Conservation (phyloP, 106 monocot species). For the Xerophyta viscosa region DNA sequence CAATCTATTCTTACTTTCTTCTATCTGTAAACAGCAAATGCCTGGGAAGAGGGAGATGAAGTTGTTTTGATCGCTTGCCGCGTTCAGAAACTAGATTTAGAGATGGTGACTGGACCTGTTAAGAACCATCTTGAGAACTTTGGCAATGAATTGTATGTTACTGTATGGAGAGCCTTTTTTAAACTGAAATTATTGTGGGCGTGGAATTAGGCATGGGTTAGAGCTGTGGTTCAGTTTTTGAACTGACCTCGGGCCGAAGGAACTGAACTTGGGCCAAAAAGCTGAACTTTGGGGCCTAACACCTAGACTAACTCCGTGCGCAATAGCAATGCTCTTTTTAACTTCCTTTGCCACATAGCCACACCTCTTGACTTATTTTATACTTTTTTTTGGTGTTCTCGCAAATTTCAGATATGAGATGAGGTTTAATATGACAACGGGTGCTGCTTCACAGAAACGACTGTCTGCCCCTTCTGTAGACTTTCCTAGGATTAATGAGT, state of each 20-base stretch:
- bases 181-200: too few species aligned
- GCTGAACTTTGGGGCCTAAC: too few species aligned
- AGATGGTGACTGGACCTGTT: slow-evolving; percentile 41
- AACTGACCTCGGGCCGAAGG: too few species aligned
- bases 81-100: slow-evolving; percentile 62
- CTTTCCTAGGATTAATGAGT: slow-evolving; percentile 88
- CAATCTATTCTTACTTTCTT: background rate
- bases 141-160: slow-evolving; percentile 61
- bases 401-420: slow-evolving; percentile 63
- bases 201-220: too few species aligned
- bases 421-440: slow-evolving; percentile 90
- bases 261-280: too few species aligned
- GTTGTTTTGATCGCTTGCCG: slow-evolving; percentile 80
- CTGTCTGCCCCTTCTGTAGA: slow-evolving; percentile 73
- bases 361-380: too few species aligned
- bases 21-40: slow-evolving; percentile 50
- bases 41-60: slow-evolving; percentile 88
- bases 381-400: too few species aligned
- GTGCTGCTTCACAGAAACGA: slow-evolving; percentile 79
- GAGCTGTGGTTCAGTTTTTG: too few species aligned
- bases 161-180: too few species aligned
- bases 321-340: too few species aligned
- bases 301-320: too few species aligned
- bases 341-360: too few species aligned
- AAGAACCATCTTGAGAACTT: slow-evolving; percentile 43